Evolutionary conservation across 163 green algal genomes (phyloP).

Genomic region (Scenedesmus sp.): DNA sequence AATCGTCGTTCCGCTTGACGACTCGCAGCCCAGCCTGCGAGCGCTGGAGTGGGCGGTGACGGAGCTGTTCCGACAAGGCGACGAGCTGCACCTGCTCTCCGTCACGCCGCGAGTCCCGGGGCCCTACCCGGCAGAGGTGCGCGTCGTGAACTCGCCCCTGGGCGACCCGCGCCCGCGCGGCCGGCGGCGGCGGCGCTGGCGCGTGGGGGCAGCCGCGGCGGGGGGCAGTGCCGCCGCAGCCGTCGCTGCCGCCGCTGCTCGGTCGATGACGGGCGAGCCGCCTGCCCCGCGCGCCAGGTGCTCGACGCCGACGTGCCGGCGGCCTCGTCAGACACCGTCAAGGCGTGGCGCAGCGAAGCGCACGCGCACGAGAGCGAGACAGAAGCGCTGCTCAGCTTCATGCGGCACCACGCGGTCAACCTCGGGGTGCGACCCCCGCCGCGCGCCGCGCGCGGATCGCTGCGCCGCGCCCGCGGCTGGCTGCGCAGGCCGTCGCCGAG

Average conservation of each 20-base stretch:
- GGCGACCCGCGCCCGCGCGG: too few relatives aligned
- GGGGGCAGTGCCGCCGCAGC: too few relatives aligned
- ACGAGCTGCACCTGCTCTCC: slow-evolving; percentile 31
- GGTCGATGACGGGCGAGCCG: too few relatives aligned
- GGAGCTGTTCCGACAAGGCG: slow-evolving; percentile 19
- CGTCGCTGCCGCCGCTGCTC: too few relatives aligned
- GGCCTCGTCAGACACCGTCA: slow-evolving; percentile 18
- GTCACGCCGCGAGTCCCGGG: slow-evolving; percentile 25
- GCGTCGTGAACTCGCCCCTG: too few relatives aligned
- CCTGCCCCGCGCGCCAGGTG: too few relatives aligned
- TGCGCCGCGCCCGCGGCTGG: too few relatives aligned
- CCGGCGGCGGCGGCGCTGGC: too few relatives aligned
- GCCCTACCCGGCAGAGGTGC: slow-evolving; percentile 39
- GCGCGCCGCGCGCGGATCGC: too few relatives aligned
- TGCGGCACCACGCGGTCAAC: slow-evolving; percentile 37
- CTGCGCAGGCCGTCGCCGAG: too few relatives aligned
- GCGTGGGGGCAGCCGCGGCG: too few relatives aligned
- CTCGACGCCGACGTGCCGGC: slow-evolving; percentile 39
- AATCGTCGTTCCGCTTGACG: slow-evolving; percentile 26
- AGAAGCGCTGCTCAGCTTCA: slow-evolving; percentile 28
- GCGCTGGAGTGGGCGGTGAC: slow-evolving; percentile 38
- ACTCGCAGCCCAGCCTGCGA: slow-evolving; percentile 5
- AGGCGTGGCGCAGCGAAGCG: slow-evolving; percentile 37
- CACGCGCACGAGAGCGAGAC: slow-evolving; percentile 36
- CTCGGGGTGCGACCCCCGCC: slow-evolving; percentile 42